Base-by-base conservation (phyloP, 257 asterid genomes). In the Anisodus acutangulus region DNA sequence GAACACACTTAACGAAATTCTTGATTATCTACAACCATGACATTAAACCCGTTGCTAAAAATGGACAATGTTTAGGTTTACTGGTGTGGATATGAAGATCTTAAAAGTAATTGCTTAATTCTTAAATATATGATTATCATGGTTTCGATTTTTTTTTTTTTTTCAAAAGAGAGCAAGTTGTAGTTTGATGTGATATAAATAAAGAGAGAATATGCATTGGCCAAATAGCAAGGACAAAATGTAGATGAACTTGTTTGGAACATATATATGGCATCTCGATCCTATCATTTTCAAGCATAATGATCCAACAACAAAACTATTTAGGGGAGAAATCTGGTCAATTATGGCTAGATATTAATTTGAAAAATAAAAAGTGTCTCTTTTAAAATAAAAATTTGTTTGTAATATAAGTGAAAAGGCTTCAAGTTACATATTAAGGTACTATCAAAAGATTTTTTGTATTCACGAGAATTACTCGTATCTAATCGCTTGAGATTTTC, bases 171-270 rank as follows among this genome's bases (percentile, higher is more conserved):
- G 60, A 51, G 62, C 81, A 49, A 49, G 81, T 51, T 76, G 81
- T 51, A 51, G 47, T 51, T 26, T 76, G 81, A 51, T 76, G 81
- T 51, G 81, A 76, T 51, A 22, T 22, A 22, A 22, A 76, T 49
- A 49, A 49, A 53, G 81, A 76, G 8, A 76, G 22, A 76, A 76
- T 62, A 76, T 76, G 22, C 81, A 76, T 51, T 43, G 9, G 47
- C 62, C 81, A 49, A 76, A 76, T 76, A 51, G 22, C 63, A 76
- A 76, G 62, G 81, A 76, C 81, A 76, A 76, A 76, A 76, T 13
- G 22, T 76, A 3, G 12, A 76, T 51, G 63, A 53, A 76, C 12
- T 49, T 51, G 9, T 9, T 51, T 76, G 81, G 81, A 76, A 51
- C 63, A 26, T 76, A 26, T 31, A 62, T 76, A 51, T 51, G 63